Conservation (phyloP, 129 eudicot species). For the Centella asiatica region DNA sequence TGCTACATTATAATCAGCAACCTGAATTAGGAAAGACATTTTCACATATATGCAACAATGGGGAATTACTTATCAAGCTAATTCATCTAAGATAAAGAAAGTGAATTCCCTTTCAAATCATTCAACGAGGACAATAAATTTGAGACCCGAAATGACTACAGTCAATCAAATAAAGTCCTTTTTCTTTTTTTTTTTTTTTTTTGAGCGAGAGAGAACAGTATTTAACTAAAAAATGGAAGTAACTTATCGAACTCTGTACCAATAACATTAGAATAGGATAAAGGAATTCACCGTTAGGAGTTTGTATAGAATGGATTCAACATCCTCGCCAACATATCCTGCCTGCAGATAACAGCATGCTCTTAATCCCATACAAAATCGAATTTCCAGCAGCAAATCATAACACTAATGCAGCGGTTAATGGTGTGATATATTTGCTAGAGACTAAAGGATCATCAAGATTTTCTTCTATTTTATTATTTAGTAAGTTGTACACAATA, state of each 20-base stretch:
- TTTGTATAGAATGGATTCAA: constrained; percentile 89
- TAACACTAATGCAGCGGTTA: no score
- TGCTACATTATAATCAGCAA: constrained; percentile 89
- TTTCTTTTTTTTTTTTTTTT: no score
- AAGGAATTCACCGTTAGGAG: constrained; percentile 58
- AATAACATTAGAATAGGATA: constrained; percentile 7
- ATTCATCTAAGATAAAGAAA: no score
- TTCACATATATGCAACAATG: constrained; percentile 4
- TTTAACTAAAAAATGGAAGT: no score
- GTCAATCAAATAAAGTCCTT: no score
- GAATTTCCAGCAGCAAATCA: background rate
- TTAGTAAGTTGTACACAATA: no score
- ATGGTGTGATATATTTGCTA: background rate
- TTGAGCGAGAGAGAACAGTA: no score
- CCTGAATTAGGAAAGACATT: constrained; percentile 36
- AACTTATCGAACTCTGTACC: background rate
- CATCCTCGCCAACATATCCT: constrained; percentile 98
- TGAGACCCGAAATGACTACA: no score
- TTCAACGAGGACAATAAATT: no score
- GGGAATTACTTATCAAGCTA: background rate
- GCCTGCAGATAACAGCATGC: constrained; percentile 56
- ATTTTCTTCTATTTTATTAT: background rate
- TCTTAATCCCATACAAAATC: background rate
- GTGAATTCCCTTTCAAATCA: no score
- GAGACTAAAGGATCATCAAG: background rate